Evolutionary conservation across 148 eudicot species (phyloP).

Genomic region (Simmondsia chinensis): DNA sequence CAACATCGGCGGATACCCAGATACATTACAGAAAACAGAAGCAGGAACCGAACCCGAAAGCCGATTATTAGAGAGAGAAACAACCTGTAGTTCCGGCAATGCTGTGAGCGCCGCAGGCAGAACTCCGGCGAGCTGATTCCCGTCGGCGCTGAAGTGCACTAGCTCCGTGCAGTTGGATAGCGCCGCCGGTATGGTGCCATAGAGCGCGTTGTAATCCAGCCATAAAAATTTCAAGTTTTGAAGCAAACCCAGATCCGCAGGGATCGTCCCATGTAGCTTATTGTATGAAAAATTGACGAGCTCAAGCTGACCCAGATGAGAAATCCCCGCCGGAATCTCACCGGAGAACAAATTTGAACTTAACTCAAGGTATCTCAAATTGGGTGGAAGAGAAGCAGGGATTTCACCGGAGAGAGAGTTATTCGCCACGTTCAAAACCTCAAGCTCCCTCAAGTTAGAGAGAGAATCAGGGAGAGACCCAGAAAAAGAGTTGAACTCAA

Average conservation of each 20-base stretch:
- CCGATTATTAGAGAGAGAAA: constrained; percentile 41
- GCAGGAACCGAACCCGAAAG: constrained; percentile 53
- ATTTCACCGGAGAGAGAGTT: constrained; percentile 7
- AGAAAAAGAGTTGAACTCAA: constrained; percentile 7
- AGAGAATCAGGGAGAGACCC: constrained; percentile 3
- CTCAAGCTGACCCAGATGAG: constrained; percentile 14
- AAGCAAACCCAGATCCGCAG: constrained; percentile 34
- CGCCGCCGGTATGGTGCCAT: constrained; percentile 62
- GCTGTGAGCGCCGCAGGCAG: constrained; percentile 41
- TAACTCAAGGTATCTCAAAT: not conserved
- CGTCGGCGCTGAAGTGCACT: constrained; percentile 49
- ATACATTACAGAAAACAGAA: constrained; percentile 41
- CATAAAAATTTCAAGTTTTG: constrained; percentile 35
- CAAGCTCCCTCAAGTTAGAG: not conserved
- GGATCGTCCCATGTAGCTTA: constrained; percentile 42
- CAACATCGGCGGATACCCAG: constrained; percentile 21
- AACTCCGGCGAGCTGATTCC: constrained; percentile 42
- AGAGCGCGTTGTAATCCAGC: constrained; percentile 41
- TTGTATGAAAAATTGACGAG: constrained; percentile 51
- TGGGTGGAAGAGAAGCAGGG: not conserved
- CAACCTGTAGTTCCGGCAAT: constrained; percentile 33
- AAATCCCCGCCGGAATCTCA: constrained; percentile 23
- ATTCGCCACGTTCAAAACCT: not conserved
- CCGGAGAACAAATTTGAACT: constrained; percentile 3
- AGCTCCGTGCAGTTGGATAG: constrained; percentile 44